These are phyloP conservation scores for Chamaenerion angustifolium DNA, from an alignment of 345 rosid genomes.

Conservation along the genomic window DNA sequence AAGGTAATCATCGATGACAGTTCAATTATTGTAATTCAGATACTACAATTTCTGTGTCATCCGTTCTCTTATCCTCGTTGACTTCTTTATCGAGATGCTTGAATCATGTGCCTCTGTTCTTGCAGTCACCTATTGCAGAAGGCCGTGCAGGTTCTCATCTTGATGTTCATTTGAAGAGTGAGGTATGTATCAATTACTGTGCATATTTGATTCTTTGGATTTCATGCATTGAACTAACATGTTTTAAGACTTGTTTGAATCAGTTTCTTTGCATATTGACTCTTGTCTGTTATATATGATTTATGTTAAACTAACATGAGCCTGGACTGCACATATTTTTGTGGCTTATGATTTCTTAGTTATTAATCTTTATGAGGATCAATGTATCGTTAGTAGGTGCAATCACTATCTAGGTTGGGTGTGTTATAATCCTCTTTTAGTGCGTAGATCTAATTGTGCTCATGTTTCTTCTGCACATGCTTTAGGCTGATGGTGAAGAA, in stretches of 20 bases:
- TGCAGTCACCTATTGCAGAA: conserved; percentile 42
- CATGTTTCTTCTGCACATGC: conserved; percentile 3
- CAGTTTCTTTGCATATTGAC: too few relatives aligned
- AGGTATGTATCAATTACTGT: conserved; percentile 23
- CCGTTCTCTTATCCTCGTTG: background rate
- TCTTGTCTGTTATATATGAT: background rate
- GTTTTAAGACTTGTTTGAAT: too few relatives aligned
- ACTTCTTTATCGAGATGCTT: background rate
- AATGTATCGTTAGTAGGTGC: too few relatives aligned
- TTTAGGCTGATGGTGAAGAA: conserved; percentile 37
- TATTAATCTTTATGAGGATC: too few relatives aligned
- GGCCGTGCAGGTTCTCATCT: conserved; percentile 18
- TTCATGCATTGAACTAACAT: too few relatives aligned
- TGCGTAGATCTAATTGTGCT: too few relatives aligned
- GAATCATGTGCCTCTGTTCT: conserved; percentile 6
- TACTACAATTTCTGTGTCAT: background rate
- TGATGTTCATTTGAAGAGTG: conserved; percentile 20
- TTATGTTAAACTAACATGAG: too few relatives aligned
- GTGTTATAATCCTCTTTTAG: too few relatives aligned
- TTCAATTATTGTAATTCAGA: background rate
- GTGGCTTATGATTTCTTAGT: too few relatives aligned
- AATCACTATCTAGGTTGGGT: too few relatives aligned
- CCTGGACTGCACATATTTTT: too few relatives aligned
- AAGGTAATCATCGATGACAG: conserved; percentile 17
- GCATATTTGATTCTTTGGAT: too few relatives aligned